These are phyloP conservation scores for Malus orientalis DNA, from an alignment of 306 rosid species.

Conservation along the genomic window DNA sequence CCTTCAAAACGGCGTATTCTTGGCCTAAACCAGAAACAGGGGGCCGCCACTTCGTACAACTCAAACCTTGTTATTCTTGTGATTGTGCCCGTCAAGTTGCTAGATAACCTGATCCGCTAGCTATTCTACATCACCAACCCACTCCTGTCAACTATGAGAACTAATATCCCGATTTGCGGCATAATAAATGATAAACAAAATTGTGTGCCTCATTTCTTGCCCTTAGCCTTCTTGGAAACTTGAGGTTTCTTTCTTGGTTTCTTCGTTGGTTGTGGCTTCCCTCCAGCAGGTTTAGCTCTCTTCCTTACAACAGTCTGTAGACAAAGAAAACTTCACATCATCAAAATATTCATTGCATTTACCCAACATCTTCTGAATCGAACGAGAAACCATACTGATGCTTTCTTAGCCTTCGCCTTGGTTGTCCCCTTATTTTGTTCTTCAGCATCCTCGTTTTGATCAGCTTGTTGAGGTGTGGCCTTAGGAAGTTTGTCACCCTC, in stretches of 20 bases:
- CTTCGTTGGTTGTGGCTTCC: slow-evolving; percentile 65
- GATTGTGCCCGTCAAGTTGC: background rate
- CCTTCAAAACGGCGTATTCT: background rate
- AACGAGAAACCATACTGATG: slow-evolving; percentile 35
- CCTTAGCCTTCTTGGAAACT: slow-evolving; percentile 56
- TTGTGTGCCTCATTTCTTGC: slow-evolving; percentile 48
- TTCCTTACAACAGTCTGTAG: slow-evolving; percentile 65
- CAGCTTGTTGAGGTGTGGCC: slow-evolving; percentile 35
- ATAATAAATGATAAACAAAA: background rate
- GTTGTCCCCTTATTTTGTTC: slow-evolving; percentile 42
- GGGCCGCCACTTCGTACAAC: background rate
- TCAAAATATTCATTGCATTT: background rate
- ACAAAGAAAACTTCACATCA: slow-evolving; percentile 11
- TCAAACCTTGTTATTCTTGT: background rate
- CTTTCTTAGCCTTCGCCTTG: slow-evolving; percentile 56
- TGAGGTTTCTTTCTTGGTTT: slow-evolving; percentile 57
- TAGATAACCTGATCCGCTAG: background rate
- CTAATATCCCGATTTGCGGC: background rate
- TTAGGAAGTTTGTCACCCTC: slow-evolving; percentile 67
- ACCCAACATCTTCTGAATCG: too few species aligned
- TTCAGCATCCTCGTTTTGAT: slow-evolving; percentile 43
- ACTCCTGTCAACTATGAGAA: slow-evolving; percentile 11
- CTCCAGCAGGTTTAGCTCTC: slow-evolving; percentile 58
- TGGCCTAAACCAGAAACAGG: background rate
- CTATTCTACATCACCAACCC: background rate